Base-by-base conservation (phyloP, 768 basidiomycete species). In the Mycena belliarum region DNA sequence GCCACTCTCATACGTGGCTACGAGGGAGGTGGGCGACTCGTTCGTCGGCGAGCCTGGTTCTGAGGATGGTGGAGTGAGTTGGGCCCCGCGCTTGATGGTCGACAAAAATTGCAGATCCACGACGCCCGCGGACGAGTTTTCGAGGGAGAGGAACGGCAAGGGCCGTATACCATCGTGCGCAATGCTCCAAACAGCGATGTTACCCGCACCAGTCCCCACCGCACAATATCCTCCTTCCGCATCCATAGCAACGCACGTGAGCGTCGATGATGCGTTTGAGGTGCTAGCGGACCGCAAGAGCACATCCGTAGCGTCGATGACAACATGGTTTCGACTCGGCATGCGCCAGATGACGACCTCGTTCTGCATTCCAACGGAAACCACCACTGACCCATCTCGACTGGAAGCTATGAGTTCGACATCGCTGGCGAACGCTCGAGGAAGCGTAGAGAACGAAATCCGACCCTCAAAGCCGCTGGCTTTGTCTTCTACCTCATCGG, bases 351-450 rank as follows among this genome's bases (percentile, higher is more conserved):
- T 74, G 50, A 79, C 78, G 38, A 95, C 75, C 68, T 93, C 88
- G 66, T 91, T 92, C 64, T 89, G 86, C 50, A 93, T 68, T 6
- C 91, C 90, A 29, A 93, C 85, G 4, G 88, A 86, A 16, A 87
- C 82, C 41, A 90, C 73, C 3, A 85, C 71, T 37, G 76, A 73
- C n/a, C 89, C 87, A 63, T 89, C 83, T 47, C 76, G 77, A 67
- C 88, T 93, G 1, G 84, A 72, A 1, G 89, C 86, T 21, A 95
- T 75, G 20, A 95, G 76, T 59, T 95, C 93, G 14, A 96, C 83
- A 63, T 97, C 95, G 23, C 87, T 88, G 2, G 82, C 71, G 65
- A 92, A 92, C 5, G 84, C 81, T n/a, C 92, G 84, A n/a, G 90
- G 88, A 14, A 96, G 77, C 2, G 89, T 88, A 9, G 79, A 77